Percentiles rank a stretch among this genome's conserved stretches.
Evolutionary conservation across 1,284 basidiomycete species (phyloP).

Genomic region (Melanopsichium pennsylvanicum): DNA sequence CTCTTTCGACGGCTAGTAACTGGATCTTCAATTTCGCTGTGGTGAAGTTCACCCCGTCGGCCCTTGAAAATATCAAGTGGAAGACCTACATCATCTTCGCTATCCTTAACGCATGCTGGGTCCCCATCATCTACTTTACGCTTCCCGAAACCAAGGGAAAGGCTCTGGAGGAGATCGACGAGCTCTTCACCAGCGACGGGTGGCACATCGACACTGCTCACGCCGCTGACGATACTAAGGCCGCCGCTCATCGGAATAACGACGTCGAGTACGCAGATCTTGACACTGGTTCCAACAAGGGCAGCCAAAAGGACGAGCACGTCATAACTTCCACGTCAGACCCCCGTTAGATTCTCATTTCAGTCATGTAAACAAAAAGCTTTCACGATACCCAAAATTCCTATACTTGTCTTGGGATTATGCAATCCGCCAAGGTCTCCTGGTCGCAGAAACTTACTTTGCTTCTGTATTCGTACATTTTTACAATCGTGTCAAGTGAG

Average conservation of each 20-base stretch:
- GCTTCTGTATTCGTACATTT: too few species aligned
- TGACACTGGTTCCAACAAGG: constrained; percentile 21
- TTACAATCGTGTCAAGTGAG: too few species aligned
- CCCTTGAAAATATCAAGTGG: constrained; percentile 69
- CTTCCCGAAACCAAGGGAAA: constrained; percentile 65
- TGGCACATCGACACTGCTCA: constrained; percentile 35
- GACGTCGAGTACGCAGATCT: constrained; percentile 31
- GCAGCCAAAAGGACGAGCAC: constrained; percentile 18
- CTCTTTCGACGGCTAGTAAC: constrained; percentile 64
- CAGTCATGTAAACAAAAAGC: too few species aligned
- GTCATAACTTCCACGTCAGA: constrained; percentile 19
- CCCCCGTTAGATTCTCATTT: constrained; percentile 1
- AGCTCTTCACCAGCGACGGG: constrained; percentile 50
- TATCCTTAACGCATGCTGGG: constrained; percentile 63
- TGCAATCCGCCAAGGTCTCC: too few species aligned
- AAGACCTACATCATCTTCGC: constrained; percentile 62
- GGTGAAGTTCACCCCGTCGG: constrained; percentile 74
- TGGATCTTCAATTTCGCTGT: constrained; percentile 64
- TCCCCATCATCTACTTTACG: constrained; percentile 63
- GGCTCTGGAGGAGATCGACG: constrained; percentile 63
- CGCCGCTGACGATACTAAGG: constrained; percentile 26
- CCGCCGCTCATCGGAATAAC: constrained; percentile 18
- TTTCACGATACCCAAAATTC: constrained; percentile 5
- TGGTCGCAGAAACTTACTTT: too few species aligned
- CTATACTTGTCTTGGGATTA: too few species aligned